These are phyloP conservation scores for Mortierella sp. DNA, from an alignment of 371 early-diverging fungal genomes.

Conservation along the genomic window DNA sequence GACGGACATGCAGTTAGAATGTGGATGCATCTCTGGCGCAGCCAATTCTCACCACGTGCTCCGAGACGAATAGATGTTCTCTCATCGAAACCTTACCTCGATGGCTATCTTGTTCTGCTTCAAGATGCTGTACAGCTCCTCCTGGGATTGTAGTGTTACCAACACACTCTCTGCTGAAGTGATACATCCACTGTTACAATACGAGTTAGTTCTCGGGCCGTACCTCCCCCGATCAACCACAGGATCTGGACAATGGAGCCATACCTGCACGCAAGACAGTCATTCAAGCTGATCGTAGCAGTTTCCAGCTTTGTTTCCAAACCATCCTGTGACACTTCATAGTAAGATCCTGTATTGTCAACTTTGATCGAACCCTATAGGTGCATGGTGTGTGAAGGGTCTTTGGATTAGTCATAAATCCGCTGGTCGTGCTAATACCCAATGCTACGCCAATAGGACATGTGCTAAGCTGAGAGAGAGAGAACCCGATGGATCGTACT, in stretches of 20 bases:
- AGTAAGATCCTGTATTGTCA: constrained; percentile 73
- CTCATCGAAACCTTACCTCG: too few relatives aligned
- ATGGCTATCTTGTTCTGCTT: constrained; percentile 67
- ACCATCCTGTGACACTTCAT: constrained; percentile 90
- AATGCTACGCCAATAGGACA: too few relatives aligned
- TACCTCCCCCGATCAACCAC: too few relatives aligned
- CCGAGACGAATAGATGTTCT: too few relatives aligned
- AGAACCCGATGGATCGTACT: constrained; percentile 45
- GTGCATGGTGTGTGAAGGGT: constrained; percentile 3
- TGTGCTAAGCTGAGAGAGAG: too few relatives aligned
- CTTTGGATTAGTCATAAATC: constrained; percentile 24
- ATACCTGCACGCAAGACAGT: constrained; percentile 97
- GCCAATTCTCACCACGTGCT: background rate
- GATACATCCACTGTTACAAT: constrained; percentile 85
- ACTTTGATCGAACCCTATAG: constrained; percentile 71
- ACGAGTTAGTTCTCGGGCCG: too few relatives aligned
- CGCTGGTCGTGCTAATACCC: too few relatives aligned
- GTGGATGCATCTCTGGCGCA: background rate
- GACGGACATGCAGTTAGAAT: too few relatives aligned
- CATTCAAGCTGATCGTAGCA: constrained; percentile 90
- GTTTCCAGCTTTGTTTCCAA: constrained; percentile 82
- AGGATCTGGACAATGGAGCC: background rate
- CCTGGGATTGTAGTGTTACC: constrained; percentile 90
- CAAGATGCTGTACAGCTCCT: constrained; percentile 83
- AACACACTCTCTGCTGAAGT: constrained; percentile 97